Evolutionary conservation across 768 basidiomycete species (phyloP).

Genomic region (Russula sp.): DNA sequence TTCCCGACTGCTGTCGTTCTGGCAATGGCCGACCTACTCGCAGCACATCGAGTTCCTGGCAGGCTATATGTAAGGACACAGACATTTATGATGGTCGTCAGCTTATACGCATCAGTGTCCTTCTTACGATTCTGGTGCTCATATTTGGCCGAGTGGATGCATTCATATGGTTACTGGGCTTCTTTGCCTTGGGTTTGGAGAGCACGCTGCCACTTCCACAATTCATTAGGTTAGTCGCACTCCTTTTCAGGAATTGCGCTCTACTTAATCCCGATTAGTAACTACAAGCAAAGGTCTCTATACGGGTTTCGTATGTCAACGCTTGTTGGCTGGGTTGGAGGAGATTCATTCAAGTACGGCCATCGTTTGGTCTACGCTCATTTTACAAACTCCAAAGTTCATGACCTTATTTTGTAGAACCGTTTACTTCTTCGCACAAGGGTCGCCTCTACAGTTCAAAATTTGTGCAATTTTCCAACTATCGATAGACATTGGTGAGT

Average conservation of each 20-base stretch:
- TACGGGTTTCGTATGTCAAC: conserved; percentile 85
- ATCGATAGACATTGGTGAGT: conserved; percentile 68
- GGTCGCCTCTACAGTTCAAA: conserved; percentile 74
- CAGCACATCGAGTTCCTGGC: conserved; percentile 83
- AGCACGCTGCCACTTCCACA: conserved; percentile 86
- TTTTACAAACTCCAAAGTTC: background rate
- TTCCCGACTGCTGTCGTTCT: conserved; percentile 65
- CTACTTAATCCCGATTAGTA: conserved; percentile 40
- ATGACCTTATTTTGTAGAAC: conserved; percentile 40
- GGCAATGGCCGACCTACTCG: conserved; percentile 77
- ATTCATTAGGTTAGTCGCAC: conserved; percentile 52
- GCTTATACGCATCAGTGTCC: conserved; percentile 37
- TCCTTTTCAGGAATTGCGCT: conserved; percentile 8
- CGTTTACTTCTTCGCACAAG: conserved; percentile 71
- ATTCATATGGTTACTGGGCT: conserved; percentile 63
- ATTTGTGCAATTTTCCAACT: conserved; percentile 80
- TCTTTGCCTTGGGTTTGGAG: conserved; percentile 74
- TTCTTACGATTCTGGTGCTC: conserved; percentile 66
- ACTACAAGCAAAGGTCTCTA: conserved; percentile 69
- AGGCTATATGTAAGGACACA: conserved; percentile 55
- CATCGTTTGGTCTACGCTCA: conserved; percentile 1
- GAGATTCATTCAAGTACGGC: conserved; percentile 77
- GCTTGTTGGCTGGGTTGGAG: conserved; percentile 75
- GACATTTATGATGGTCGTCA: background rate
- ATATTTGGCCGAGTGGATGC: conserved; percentile 59